phyloP scores from a whole-genome alignment of 257 asterid genomes.

The Dorcoceras hygrometricum region DNA sequence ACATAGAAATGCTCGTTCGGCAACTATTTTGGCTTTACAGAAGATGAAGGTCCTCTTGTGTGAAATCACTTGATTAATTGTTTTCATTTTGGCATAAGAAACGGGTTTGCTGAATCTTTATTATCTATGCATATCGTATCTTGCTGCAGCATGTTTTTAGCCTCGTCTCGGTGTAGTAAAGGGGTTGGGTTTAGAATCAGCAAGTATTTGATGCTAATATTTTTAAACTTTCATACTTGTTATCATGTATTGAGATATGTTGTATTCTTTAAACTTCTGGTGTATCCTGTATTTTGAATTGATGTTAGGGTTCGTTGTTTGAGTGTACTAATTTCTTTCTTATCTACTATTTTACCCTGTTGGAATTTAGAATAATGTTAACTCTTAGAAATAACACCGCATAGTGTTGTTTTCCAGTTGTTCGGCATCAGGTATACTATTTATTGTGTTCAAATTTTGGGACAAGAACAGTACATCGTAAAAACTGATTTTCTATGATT shows the following conservation, averaged over 20 bases:
- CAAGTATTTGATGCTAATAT: neutral
- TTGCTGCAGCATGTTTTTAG: neutral
- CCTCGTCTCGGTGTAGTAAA: neutral
- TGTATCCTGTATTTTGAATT: no score
- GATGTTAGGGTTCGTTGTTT: neutral
- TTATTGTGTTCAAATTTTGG: no score
- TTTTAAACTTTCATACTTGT: no score
- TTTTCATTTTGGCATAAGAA: no score
- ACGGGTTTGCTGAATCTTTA: no score
- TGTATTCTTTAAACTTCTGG: neutral
- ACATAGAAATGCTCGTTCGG: neutral
- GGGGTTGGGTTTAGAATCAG: neutral
- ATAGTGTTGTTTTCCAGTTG: neutral
- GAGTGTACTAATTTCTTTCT: neutral
- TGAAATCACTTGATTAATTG: neutral
- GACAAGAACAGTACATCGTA: no score
- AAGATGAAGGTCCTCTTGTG: neutral
- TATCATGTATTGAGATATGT: neutral
- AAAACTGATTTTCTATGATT: no score
- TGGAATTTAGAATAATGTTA: no score
- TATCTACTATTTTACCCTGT: no score
- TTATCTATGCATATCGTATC: no score
- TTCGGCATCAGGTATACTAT: neutral
- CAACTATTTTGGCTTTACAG: neutral
- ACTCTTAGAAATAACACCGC: neutral